These are phyloP conservation scores for Samsoniella hepiali DNA, from an alignment of 2,329 filamentous ascomycete genomes.

Conservation along the genomic window DNA sequence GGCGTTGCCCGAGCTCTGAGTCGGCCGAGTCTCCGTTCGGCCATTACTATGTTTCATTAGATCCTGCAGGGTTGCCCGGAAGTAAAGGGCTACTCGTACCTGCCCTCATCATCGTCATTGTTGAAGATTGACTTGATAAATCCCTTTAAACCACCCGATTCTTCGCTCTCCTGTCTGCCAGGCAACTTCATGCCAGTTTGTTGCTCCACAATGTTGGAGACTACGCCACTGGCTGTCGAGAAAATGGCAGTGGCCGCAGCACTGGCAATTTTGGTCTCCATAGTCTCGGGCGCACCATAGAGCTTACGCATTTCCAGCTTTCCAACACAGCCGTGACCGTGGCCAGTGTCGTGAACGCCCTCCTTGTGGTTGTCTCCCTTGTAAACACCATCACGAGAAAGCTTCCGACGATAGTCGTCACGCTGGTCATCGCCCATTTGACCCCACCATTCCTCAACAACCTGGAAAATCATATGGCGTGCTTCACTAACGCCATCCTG, in stretches of 20 bases:
- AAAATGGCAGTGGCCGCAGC: constrained; percentile 56
- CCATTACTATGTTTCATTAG: constrained; percentile 10
- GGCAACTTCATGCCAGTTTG: constrained; percentile 44
- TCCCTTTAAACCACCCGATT: constrained; percentile 64
- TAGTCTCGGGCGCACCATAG: constrained; percentile 46
- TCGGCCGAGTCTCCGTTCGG: constrained; percentile 4
- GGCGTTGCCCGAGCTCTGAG: constrained; percentile 10
- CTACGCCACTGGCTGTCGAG: constrained; percentile 52
- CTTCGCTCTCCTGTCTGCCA: constrained; percentile 41
- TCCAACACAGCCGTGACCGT: constrained; percentile 77
- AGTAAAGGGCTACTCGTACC: constrained; percentile 44
- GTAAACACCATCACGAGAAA: constrained; percentile 75
- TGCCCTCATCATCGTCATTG: constrained; percentile 56
- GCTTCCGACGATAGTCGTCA: constrained; percentile 66
- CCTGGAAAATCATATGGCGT: constrained; percentile 72
- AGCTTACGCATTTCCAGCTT: constrained; percentile 76
- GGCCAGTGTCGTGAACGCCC: constrained; percentile 77
- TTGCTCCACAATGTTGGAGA: constrained; percentile 45
- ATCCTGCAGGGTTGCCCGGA: not conserved
- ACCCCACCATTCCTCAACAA: constrained; percentile 80
- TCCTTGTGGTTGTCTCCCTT: constrained; percentile 82
- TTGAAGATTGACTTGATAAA: constrained; percentile 68
- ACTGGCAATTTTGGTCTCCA: constrained; percentile 55
- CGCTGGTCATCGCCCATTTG: constrained; percentile 60
- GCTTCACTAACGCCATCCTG: constrained; percentile 70